These are phyloP conservation scores for Ailanthus altissimus DNA, from an alignment of 345 rosid genomes.

Conservation along the genomic window DNA sequence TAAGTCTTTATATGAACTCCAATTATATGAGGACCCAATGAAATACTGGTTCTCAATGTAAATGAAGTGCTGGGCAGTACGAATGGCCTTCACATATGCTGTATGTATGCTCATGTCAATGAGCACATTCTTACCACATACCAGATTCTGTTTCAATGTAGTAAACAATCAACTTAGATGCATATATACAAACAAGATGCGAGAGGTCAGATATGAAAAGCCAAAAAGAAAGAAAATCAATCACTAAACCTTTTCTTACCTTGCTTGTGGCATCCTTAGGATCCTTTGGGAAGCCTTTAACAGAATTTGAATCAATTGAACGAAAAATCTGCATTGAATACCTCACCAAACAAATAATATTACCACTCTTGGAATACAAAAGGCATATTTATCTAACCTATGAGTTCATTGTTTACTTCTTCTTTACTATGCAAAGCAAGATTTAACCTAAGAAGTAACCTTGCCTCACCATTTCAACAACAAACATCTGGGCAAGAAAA, in stretches of 20 bases:
- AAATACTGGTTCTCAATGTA: slow-evolving; percentile 97
- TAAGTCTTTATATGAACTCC: slow-evolving; percentile 74
- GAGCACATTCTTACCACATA: slow-evolving; percentile 89
- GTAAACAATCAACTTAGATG: slow-evolving; percentile 24
- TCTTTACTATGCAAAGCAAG: not conserved
- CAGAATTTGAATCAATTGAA: slow-evolving; percentile 92
- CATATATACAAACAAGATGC: not conserved
- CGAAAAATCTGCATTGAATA: slow-evolving; percentile 72
- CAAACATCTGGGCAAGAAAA: slow-evolving; percentile 12
- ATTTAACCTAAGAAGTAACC: slow-evolving; percentile 4
- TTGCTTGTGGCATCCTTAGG: slow-evolving; percentile 69
- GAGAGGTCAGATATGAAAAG: not conserved
- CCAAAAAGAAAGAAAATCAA: not conserved
- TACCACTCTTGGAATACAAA: not conserved
- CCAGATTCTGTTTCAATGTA: slow-evolving; percentile 63
- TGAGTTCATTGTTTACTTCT: not conserved
- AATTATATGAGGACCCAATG: slow-evolving; percentile 87
- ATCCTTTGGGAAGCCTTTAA: slow-evolving; percentile 87
- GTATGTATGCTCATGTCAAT: slow-evolving; percentile 99
- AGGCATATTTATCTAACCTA: not conserved
- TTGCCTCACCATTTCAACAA: slow-evolving; percentile 14
- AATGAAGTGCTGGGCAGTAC: slow-evolving; percentile 94
- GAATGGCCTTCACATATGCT: slow-evolving; percentile 93
- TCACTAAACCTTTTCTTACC: slow-evolving; percentile 43
- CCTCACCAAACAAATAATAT: slow-evolving; percentile 13